Evolutionary conservation across 305 asterid genomes (phyloP).

Genomic region (Solanum hybrid): DNA sequence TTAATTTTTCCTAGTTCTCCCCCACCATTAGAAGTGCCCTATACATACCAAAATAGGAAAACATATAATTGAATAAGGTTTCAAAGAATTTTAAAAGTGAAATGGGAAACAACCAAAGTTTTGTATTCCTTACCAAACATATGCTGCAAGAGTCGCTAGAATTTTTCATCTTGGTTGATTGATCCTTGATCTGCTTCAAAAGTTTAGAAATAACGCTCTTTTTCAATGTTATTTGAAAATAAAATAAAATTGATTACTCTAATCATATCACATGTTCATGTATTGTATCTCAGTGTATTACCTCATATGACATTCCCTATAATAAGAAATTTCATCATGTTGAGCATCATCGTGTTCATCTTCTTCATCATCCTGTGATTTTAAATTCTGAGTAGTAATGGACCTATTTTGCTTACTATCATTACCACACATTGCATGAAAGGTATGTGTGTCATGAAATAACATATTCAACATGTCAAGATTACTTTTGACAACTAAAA

Average conservation of each 20-base stretch:
- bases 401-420: background rate
- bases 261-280: background rate
- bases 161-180: background rate
- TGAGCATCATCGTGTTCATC: background rate
- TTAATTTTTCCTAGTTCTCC: background rate
- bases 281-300: background rate
- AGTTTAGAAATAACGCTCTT: background rate
- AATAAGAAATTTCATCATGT: background rate
- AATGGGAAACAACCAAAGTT: background rate
- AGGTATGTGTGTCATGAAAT: background rate
- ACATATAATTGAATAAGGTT: background rate
- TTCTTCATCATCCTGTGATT: background rate
- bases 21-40: background rate
- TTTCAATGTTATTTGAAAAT: background rate
- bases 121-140: constrained; percentile 6
- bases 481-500: background rate
- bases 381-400: background rate
- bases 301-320: background rate
- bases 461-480: background rate
- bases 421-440: background rate
- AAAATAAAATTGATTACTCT: background rate
- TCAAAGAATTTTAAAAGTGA: background rate
- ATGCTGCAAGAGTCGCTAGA: background rate
- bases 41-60: background rate
- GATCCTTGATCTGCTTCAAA: background rate